Percentiles rank a stretch among this genome's conserved stretches.
Conservation (phyloP, 495 filamentous ascomycete genomes). For the Xylaria longipes region DNA sequence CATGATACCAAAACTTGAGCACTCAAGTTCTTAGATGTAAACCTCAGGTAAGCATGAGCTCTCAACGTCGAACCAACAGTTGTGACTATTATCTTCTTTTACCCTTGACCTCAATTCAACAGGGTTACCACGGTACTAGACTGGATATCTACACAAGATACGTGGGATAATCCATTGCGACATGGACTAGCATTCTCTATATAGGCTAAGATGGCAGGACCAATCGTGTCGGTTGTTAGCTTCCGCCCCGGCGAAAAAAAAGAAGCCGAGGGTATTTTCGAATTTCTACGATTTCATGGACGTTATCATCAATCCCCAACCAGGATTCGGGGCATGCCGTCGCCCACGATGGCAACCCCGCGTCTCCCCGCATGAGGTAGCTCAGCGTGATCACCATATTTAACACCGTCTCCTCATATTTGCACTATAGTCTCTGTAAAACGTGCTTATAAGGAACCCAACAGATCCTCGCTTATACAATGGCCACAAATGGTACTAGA, state of each 20-base stretch:
- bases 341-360: constrained; percentile 4
- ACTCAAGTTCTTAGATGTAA: not conserved
- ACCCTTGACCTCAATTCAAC: not conserved
- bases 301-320: not conserved
- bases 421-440: not conserved
- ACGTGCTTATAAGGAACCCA: not conserved
- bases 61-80: not conserved
- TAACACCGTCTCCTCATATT: not conserved
- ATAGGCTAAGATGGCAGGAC: constrained; percentile 20
- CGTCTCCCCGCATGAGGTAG: constrained; percentile 25
- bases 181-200: constrained; percentile 4
- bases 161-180: not conserved
- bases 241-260: not conserved
- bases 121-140: not conserved
- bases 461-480: constrained; percentile 2
- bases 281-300: not conserved
- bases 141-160: not conserved
- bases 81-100: not conserved
- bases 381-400: constrained; percentile 21
- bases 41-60: not conserved
- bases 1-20: constrained; percentile 31
- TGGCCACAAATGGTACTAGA: constrained; percentile 29
- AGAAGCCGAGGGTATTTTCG: constrained; percentile 12
- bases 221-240: not conserved
- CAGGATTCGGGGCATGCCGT: not conserved